Evolutionary conservation across 176 grass and related monocot species (phyloP), one percentile per base, ranked within the genome.

Genomic region (Cenchrus purpureus): DNA sequence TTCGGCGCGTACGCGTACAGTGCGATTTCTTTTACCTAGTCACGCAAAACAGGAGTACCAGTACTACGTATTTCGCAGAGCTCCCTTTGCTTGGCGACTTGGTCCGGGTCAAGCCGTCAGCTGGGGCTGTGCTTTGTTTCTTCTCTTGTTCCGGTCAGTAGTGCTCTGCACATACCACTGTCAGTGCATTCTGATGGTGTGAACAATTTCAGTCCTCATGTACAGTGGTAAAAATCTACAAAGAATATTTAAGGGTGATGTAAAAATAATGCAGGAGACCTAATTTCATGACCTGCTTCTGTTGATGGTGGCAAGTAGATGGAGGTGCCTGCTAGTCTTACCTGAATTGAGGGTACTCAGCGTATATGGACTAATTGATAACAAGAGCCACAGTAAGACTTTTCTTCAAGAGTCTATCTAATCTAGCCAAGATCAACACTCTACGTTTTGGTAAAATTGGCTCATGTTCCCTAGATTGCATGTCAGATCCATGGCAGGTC

Each of bases 21-120:
- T 55, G 54, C 80, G 11, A 28, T 64, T 70, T 82, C 65, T 86
- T 86, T 65, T 65, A 86, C 78, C 71, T 65, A 42, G 65, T 78
- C 83, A 72, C 52, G 80, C 52, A 28, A 81, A 81, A 56, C 65
- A 81, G 64, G 31, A 57, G 17, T 1, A 5, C 10, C 11, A 57
- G 17, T 1, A 5, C 10, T 15, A 37, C 22, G 15, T 70, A 25
- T 74, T 34, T 9, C 5, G 40, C 37, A 12, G 64, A 37, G 12
- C 14, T 71, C 37, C 69, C 20, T 58, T 71, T 16, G 51, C 58
- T 71, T 16, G 51, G 67, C 44, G 80, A 28, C 17, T 74, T 75
- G 76, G 76, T 68, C 82, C 17, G 52, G 43, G 68, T 85, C 69
- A 67, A 78, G 57, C 49, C 2, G 71, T 82, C 83, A 82, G 74